Conservation (phyloP, 2,329 filamentous ascomycete genomes). For the Iodosphaeria phyllophila region DNA sequence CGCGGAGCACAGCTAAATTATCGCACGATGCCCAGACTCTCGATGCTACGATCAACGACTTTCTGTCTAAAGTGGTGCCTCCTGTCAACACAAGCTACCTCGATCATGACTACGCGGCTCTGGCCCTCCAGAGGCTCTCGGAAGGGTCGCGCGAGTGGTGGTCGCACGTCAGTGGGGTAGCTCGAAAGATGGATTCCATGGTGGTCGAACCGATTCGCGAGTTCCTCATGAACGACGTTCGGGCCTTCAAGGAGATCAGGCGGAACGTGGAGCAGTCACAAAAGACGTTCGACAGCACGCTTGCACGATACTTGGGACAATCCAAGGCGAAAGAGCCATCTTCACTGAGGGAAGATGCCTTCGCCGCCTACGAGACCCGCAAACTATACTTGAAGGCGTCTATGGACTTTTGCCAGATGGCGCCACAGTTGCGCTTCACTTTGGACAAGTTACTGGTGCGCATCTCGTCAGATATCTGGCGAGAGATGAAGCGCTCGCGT, state of each 20-base stretch:
- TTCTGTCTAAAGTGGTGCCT: slow-evolving; percentile 59
- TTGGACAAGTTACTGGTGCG: slow-evolving; percentile 76
- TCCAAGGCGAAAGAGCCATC: slow-evolving; percentile 90
- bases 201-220: slow-evolving; percentile 65
- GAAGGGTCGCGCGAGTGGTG: slow-evolving; percentile 82
- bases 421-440: slow-evolving; percentile 66
- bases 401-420: slow-evolving; percentile 81
- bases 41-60: slow-evolving; percentile 62
- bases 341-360: slow-evolving; percentile 81
- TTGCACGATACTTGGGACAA: slow-evolving; percentile 68
- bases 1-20: slow-evolving; percentile 32
- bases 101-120: slow-evolving; percentile 86
- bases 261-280: slow-evolving; percentile 62
- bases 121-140: slow-evolving; percentile 68
- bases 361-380: slow-evolving; percentile 81
- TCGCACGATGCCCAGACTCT: slow-evolving; percentile 48
- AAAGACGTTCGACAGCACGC: slow-evolving; percentile 63
- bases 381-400: slow-evolving; percentile 82
- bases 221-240: slow-evolving; percentile 65
- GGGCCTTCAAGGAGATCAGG: slow-evolving; percentile 70
- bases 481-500: slow-evolving; percentile 57
- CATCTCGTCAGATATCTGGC: slow-evolving; percentile 74
- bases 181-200: slow-evolving; percentile 59
- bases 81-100: slow-evolving; percentile 59
- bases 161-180: slow-evolving; percentile 52